Evolutionary conservation across 2,329 filamentous ascomycete species (phyloP).

Genomic region (Tolypocladium pustulatum): DNA sequence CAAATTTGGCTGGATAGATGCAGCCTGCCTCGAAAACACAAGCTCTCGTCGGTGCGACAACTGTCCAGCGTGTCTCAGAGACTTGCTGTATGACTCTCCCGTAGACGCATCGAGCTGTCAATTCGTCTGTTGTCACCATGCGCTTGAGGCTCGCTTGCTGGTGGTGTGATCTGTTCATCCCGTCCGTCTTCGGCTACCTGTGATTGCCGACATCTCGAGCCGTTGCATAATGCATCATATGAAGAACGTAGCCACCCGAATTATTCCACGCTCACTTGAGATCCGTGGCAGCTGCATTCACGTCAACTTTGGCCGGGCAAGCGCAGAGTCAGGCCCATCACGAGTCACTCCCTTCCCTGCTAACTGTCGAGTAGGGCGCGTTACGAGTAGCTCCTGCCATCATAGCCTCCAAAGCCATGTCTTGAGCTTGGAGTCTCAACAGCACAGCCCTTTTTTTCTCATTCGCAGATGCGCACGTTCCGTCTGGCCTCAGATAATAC

Average conservation of each 20-base stretch:
- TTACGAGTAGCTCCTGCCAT: background rate
- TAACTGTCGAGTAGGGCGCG: background rate
- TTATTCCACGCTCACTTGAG: background rate
- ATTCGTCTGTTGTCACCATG: background rate
- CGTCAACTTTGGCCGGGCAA: background rate
- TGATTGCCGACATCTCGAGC: background rate
- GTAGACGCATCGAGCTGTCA: background rate
- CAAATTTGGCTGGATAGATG: background rate
- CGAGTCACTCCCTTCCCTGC: background rate
- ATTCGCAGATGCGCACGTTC: background rate
- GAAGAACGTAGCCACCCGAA: background rate
- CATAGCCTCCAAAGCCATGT: background rate
- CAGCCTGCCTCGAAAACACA: background rate
- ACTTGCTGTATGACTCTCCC: background rate
- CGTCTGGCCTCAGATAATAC: background rate
- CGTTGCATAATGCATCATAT: background rate
- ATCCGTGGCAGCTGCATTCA: background rate
- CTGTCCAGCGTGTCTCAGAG: constrained; percentile 1
- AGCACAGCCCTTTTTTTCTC: too few relatives aligned
- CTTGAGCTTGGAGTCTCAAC: background rate
- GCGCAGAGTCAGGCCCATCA: background rate
- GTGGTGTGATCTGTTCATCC: background rate
- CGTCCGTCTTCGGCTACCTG: background rate
- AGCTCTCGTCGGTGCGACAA: background rate
- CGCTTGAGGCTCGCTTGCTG: background rate